These are phyloP conservation scores for Allium cepa DNA, from an alignment of 106 monocot species.

Conservation along the genomic window DNA sequence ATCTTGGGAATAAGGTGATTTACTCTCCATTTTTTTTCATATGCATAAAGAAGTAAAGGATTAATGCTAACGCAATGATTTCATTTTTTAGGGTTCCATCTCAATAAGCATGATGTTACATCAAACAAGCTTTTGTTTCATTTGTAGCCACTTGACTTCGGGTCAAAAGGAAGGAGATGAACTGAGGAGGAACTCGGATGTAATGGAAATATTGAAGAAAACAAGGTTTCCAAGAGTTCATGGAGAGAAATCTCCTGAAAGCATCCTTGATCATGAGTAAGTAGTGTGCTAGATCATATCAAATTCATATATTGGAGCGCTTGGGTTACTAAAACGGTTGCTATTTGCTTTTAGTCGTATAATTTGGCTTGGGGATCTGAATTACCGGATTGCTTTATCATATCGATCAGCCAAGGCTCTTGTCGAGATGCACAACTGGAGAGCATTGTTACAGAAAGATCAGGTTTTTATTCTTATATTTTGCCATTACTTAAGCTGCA, in stretches of 20 bases:
- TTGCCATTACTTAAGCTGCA: background rate
- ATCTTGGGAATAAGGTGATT: slow-evolving; percentile 63
- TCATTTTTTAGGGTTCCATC: slow-evolving; percentile 53
- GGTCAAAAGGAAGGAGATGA: slow-evolving; percentile 82
- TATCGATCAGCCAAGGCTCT: slow-evolving; percentile 67
- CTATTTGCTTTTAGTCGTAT: slow-evolving; percentile 30
- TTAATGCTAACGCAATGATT: background rate
- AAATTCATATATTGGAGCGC: too few relatives aligned
- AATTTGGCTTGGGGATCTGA: slow-evolving; percentile 81
- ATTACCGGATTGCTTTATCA: slow-evolving; percentile 78
- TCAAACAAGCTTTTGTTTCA: slow-evolving; percentile 78
- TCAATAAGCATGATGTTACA: slow-evolving; percentile 78
- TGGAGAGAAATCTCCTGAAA: slow-evolving; percentile 59
- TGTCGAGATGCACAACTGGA: slow-evolving; percentile 90
- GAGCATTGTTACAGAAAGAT: slow-evolving; percentile 60
- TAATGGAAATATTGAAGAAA: slow-evolving; percentile 69
- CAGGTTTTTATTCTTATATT: slow-evolving; percentile 31
- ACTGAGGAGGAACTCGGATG: slow-evolving; percentile 72
- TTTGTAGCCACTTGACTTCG: slow-evolving; percentile 69
- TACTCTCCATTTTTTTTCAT: background rate
- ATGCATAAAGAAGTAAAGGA: background rate
- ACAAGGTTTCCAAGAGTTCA: slow-evolving; percentile 58
- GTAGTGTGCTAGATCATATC: background rate
- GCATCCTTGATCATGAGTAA: slow-evolving; percentile 77
- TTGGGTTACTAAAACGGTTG: background rate